Evolutionary conservation across 2,329 filamentous ascomycete species (phyloP).

Genomic region (Sordariomycetes sp.): DNA sequence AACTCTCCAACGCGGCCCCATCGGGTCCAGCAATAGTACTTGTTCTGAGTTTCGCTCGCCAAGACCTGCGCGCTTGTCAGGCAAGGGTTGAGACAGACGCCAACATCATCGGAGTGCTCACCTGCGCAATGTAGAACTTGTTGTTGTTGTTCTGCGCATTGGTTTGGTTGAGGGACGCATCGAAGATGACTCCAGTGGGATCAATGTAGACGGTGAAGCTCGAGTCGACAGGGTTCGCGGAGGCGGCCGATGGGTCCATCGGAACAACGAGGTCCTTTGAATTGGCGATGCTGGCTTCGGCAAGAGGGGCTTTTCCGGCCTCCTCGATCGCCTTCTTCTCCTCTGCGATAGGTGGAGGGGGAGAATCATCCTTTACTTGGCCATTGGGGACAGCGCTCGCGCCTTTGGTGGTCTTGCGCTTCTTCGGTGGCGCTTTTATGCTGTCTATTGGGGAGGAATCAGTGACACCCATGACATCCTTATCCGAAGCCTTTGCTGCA

Average conservation of each 20-base stretch:
- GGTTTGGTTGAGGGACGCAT: slow-evolving; percentile 69
- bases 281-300: slow-evolving; percentile 31
- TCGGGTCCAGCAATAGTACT: slow-evolving; percentile 45
- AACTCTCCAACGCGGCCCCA: slow-evolving; percentile 66
- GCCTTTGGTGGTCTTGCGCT: slow-evolving; percentile 22
- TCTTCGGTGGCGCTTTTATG: slow-evolving; percentile 8
- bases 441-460: not conserved
- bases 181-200: slow-evolving; percentile 53
- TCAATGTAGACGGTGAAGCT: slow-evolving; percentile 50
- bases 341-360: slow-evolving; percentile 6
- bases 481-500: slow-evolving; percentile 9
- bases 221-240: not conserved
- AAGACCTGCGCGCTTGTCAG: not conserved
- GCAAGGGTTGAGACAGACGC: not conserved
- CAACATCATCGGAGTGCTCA: slow-evolving; percentile 15
- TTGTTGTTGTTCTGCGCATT: slow-evolving; percentile 63
- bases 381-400: slow-evolving; percentile 6
- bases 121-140: slow-evolving; percentile 69
- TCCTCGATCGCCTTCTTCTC: slow-evolving; percentile 18
- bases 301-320: slow-evolving; percentile 20
- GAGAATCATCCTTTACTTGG: slow-evolving; percentile 12
- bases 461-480: slow-evolving; percentile 8
- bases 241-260: slow-evolving; percentile 22
- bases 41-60: not conserved
- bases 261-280: slow-evolving; percentile 31